phyloP scores from a whole-genome alignment of 2,329 filamentous ascomycete species.

The Trichophyton rubrum region DNA sequence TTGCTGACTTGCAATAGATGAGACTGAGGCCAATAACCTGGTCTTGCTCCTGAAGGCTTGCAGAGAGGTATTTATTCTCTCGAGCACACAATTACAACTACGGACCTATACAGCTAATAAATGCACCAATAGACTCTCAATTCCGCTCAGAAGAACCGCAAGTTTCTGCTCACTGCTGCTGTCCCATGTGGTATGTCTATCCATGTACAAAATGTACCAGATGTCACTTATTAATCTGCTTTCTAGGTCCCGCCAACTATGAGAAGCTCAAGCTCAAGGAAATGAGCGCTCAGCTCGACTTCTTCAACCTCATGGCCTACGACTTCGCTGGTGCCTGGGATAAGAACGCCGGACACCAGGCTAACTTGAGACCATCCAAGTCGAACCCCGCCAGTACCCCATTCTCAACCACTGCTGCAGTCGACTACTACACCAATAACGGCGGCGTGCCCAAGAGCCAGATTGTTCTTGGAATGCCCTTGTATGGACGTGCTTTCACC shows the following conservation, averaged over 20 bases:
- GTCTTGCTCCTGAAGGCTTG: conserved; percentile 33
- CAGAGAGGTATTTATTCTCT: conserved; percentile 23
- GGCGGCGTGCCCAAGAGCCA: conserved; percentile 53
- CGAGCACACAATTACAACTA: neutral
- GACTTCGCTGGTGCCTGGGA: conserved; percentile 82
- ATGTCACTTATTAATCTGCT: neutral
- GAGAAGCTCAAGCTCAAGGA: conserved; percentile 30
- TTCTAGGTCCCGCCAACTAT: conserved; percentile 30
- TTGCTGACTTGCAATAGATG: conserved; percentile 22
- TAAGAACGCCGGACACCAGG: conserved; percentile 58
- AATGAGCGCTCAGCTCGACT: conserved; percentile 39
- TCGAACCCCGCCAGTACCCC: conserved; percentile 57
- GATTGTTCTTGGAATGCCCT: conserved; percentile 82
- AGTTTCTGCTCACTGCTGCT: conserved; percentile 39
- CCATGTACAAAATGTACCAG: no score
- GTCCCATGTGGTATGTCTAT: conserved; percentile 31
- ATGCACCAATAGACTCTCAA: conserved; percentile 3
- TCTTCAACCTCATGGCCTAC: conserved; percentile 62
- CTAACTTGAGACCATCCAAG: conserved; percentile 56
- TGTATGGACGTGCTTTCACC: conserved; percentile 83
- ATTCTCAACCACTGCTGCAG: conserved; percentile 59
- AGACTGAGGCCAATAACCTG: conserved; percentile 31
- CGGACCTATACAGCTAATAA: neutral
- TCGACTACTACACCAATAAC: conserved; percentile 55
- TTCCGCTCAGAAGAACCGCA: conserved; percentile 20